A percentile compares a stretch with the other conserved stretches of the same genome.
Evolutionary conservation across 73 alveolate species (phyloP).

Genomic region (Paramecium octaurelia): DNA sequence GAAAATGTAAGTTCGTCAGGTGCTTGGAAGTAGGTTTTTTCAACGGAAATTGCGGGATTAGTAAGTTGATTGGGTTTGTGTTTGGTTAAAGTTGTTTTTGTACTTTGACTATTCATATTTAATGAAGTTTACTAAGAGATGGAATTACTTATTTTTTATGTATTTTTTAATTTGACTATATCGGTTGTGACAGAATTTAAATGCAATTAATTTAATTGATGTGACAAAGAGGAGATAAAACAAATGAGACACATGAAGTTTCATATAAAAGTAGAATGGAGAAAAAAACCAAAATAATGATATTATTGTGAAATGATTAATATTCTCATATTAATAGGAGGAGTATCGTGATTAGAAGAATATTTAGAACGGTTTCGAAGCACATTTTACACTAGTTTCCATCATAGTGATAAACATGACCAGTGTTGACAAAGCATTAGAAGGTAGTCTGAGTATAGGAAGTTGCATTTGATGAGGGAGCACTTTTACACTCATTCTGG

Average conservation of each 20-base stretch:
- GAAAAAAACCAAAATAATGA: not conserved
- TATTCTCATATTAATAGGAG: not conserved
- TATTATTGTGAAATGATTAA: not conserved
- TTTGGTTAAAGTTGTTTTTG: not conserved
- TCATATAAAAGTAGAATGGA: not conserved
- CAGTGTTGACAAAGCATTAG: not conserved
- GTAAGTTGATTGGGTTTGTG: not conserved
- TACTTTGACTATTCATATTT: not conserved
- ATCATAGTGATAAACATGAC: not conserved
- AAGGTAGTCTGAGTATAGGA: not conserved
- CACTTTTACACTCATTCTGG: not conserved
- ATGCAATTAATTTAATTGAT: not conserved
- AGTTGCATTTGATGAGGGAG: not conserved
- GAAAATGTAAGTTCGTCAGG: not conserved
- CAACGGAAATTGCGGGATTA: not conserved
- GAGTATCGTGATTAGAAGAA: not conserved
- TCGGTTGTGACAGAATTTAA: not conserved
- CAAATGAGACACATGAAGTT: not conserved
- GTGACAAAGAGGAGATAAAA: not conserved
- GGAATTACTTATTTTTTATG: not conserved
- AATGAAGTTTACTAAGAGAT: not conserved
- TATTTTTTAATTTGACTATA: not conserved
- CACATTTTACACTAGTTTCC: not conserved
- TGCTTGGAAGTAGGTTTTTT: not conserved
- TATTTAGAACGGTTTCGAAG: not conserved